Evolutionary conservation across 1,284 basidiomycete genomes (phyloP), one percentile per base, ranked within the genome.

Genomic region (Blastosporella zonata): DNA sequence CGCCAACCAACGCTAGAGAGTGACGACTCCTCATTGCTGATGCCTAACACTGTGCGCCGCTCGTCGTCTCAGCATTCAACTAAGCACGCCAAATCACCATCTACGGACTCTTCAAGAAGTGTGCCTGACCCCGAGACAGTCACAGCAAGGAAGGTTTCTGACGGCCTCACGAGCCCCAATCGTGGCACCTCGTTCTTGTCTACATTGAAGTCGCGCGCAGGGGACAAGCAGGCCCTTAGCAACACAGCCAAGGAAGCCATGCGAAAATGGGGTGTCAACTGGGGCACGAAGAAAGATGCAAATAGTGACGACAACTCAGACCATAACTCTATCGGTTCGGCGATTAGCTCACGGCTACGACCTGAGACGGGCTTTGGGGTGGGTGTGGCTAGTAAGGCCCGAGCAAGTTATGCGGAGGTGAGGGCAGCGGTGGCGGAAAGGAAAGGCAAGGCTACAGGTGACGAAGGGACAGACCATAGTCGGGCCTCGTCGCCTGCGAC

Each of bases 261-360:
- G 73, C 83, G 84, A 47, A 93, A 93, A 64, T 94, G 91, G 90
- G 84, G 91, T 17, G 84, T 83, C 15, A 90, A 82, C 55, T 93
- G 87, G 87, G 78, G 73, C 36, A 63, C 82, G 60, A 79, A 77
- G 65, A 83, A 80, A 57, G 80, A 86, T 50, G 56, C 56, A n/a
- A 62, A 49, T 18, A 59, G 54, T 28, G 78, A 78, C 10, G 78
- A 77, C 17, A 57, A 68, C 37, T 65, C 73, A 21, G 76, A 79
- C 43, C 67, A 67, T 38, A 71, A 69, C 5, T 67, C 71, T 38
- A 65, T 67, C 17, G 69, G 73, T 42, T 68, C 67, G 5, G 64
- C 71, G 39, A 65, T 67, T 15, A 67, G 73, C 46, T 66, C 67
- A 46, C 67, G 68, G 41, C 55, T 64, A 10, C 64, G 67, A 44